Evolutionary conservation across 331 rosid genomes (phyloP).

Genomic region (Spiraea crenata): DNA sequence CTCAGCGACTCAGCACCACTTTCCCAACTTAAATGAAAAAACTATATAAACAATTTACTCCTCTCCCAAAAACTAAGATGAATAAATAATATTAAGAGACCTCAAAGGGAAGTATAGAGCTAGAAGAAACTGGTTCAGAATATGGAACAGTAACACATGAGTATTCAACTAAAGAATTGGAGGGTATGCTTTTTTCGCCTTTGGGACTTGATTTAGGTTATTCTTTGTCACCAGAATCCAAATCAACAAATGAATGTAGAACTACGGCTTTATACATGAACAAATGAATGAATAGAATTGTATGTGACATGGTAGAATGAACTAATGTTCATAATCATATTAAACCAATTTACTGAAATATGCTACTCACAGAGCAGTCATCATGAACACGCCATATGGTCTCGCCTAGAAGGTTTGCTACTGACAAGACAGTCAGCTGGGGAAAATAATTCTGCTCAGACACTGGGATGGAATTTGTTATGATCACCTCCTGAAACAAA

Average conservation of each 20-base stretch:
- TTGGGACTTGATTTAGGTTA: neutral
- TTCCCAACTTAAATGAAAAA: constrained; percentile 16
- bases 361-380: constrained; percentile 94
- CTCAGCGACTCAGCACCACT: constrained; percentile 8
- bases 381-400: constrained; percentile 98
- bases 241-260: constrained; percentile 15
- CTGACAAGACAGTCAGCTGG: constrained; percentile 80
- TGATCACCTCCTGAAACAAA: constrained; percentile 91
- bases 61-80: constrained; percentile 4
- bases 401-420: constrained; percentile 93
- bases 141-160: neutral
- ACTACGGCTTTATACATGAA: neutral
- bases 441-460: constrained; percentile 85
- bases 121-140: neutral
- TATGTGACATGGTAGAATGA: constrained; percentile 9
- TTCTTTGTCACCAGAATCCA: constrained; percentile 12
- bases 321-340: constrained; percentile 10
- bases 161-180: neutral
- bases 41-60: constrained; percentile 1
- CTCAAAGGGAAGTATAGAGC: neutral
- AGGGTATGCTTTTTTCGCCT: neutral
- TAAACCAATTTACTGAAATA: constrained; percentile 44
- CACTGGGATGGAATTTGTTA: constrained; percentile 85
- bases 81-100: neutral
- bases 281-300: constrained; percentile 8